Evolutionary conservation across 1,139 yeast genomes (phyloP), one percentile per base, ranked within the genome.

Genomic region (Saccharomyces hybrid): DNA sequence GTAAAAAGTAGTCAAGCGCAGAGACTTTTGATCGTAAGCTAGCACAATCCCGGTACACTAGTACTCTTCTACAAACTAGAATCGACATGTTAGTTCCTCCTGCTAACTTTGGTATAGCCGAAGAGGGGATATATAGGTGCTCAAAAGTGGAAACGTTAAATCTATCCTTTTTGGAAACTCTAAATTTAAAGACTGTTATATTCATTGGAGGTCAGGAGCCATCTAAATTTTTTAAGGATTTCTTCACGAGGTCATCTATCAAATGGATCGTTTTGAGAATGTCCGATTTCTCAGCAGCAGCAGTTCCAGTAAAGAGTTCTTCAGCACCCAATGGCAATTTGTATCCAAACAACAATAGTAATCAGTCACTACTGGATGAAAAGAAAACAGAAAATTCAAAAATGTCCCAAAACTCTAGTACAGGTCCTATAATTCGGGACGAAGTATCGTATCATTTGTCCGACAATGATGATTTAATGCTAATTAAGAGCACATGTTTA

Each of bases 31-130:
- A 30, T 30, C 32, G 32, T 30, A 30, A 30, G 32, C 32, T 11
- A 30, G 32, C n/a, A 30, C 32, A 11, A 2, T 11, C 32, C 32
- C 32, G 5, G n/a, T 11, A 30, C 32, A 30, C 32, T 11, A 30
- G 32, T 30, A 5, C 32, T 30, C 32, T 30, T 30, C n/a, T 30
- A 30, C 32, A 30, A 30, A 2, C 32, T 30, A 30, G n/a, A 11
- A 5, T 30, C 32, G n/a, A 30, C 32, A 85, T 86, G 93, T 73
- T 86, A 50, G 87, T 86, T 0, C 89, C 91, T 2, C 93, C 95
- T 5, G 88, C 85, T 49, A 84, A 84, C 69, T 86, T 84, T 70
- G 91, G 91, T 0, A 74, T 86, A 28, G 93, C 86, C 9, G 93
- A 86, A 66, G 81, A 81, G 34, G 91, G 91, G 0, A 73, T 86